Percentiles rank a stretch among this genome's conserved stretches.
Conservation (phyloP, 2,329 filamentous ascomycete genomes). For the Lachnellula hyalina region DNA sequence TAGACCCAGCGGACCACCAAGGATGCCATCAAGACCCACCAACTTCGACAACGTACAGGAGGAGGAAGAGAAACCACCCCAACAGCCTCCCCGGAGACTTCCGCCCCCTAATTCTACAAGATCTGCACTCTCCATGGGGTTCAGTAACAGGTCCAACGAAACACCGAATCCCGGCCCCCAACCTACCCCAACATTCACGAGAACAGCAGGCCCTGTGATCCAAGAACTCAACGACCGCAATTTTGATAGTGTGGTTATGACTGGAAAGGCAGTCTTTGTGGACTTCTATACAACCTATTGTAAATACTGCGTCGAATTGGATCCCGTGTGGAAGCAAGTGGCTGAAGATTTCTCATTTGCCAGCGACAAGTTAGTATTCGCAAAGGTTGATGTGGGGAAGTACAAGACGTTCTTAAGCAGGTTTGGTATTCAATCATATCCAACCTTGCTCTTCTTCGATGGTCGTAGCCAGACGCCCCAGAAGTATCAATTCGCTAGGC, state of each 20-base stretch:
- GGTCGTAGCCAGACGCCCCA: conserved; percentile 18
- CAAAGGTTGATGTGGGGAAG: conserved; percentile 87
- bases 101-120: conserved; percentile 20
- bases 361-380: conserved; percentile 75
- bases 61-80: conserved; percentile 19
- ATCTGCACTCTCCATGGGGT: conserved; percentile 24
- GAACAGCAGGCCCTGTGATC: conserved; percentile 40
- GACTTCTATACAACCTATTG: conserved; percentile 99
- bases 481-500: conserved; percentile 16
- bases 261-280: conserved; percentile 87
- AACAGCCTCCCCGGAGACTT: conserved; percentile 18
- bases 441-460: conserved; percentile 90
- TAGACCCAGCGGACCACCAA: conserved; percentile 39
- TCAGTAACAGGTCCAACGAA: conserved; percentile 22
- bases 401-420: conserved; percentile 68
- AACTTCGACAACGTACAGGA: conserved; percentile 14
- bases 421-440: conserved; percentile 76
- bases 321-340: conserved; percentile 80
- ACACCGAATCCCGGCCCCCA: conserved; percentile 17
- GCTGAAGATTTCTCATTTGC: conserved; percentile 67
- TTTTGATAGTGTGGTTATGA: conserved; percentile 84
- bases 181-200: conserved; percentile 11
- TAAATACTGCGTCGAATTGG: conserved; percentile 89
- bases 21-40: conserved; percentile 44
- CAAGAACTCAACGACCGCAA: conserved; percentile 81